These are phyloP conservation scores for Moringa oleifera DNA, from an alignment of 345 rosid genomes.

Conservation along the genomic window DNA sequence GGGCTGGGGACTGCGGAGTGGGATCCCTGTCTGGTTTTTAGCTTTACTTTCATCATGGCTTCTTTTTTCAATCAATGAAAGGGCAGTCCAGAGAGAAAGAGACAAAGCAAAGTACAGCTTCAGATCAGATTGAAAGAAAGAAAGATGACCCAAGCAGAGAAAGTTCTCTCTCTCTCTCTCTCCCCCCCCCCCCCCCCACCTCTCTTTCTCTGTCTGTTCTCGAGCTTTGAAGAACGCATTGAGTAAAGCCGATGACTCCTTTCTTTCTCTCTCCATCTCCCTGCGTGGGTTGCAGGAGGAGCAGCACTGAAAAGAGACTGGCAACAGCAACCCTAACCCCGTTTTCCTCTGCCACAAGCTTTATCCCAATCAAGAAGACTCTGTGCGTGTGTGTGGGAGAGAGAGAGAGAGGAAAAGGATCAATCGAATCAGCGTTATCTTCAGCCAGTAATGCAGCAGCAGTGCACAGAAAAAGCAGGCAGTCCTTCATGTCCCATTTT, in stretches of 20 bases:
- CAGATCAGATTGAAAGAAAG: neutral
- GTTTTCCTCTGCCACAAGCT: slow-evolving; percentile 31
- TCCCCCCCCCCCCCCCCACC: no score
- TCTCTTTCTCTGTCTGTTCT: no score
- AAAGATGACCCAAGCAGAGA: no score
- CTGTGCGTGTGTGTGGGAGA: no score
- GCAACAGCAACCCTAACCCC: slow-evolving; percentile 29
- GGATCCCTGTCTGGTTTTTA: neutral
- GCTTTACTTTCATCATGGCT: slow-evolving; percentile 2
- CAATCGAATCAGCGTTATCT: slow-evolving; percentile 14
- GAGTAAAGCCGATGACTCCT: slow-evolving; percentile 7
- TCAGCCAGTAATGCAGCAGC: slow-evolving; percentile 9
- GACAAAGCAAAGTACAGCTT: slow-evolving; percentile 13
- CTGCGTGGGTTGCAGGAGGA: no score
- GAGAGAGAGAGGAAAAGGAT: no score
- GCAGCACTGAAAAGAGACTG: slow-evolving; percentile 22
- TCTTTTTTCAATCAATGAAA: slow-evolving; percentile 2
- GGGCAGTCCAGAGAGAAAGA: neutral
- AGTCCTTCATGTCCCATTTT: neutral
- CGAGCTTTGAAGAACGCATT: slow-evolving; percentile 9
- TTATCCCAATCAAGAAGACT: slow-evolving; percentile 19
- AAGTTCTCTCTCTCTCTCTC: no score
- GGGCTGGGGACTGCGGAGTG: no score
- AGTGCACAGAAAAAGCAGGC: neutral
- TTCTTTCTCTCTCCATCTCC: neutral